Percentiles rank a stretch among this genome's conserved stretches.
These are phyloP conservation scores for Colletotrichum trifolii DNA, from an alignment of 2,329 filamentous ascomycete species.

Conservation along the genomic window DNA sequence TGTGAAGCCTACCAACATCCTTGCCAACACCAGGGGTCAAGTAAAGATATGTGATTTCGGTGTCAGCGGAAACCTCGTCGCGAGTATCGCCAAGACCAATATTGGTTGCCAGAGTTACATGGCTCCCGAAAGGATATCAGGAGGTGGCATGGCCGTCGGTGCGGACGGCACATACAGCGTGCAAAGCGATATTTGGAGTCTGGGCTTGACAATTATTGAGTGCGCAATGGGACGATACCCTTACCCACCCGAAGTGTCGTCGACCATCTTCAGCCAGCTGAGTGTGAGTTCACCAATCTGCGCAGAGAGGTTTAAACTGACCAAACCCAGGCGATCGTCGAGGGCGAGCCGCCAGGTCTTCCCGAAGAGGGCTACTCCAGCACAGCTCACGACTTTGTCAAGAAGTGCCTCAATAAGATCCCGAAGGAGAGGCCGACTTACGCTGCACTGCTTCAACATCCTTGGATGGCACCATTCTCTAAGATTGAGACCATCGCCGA, in stretches of 20 bases:
- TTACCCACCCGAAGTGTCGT: slow-evolving; percentile 96
- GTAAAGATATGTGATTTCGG: slow-evolving; percentile 99
- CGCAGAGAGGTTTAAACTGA: slow-evolving; percentile 37
- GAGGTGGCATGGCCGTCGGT: slow-evolving; percentile 80
- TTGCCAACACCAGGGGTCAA: slow-evolving; percentile 89
- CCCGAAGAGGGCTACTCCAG: slow-evolving; percentile 83
- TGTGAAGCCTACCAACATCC: slow-evolving; percentile 98
- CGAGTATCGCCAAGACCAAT: slow-evolving; percentile 97
- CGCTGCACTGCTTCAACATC: slow-evolving; percentile 86
- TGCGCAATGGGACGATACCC: slow-evolving; percentile 95
- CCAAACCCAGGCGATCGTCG: slow-evolving; percentile 84
- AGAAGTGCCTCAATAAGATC: slow-evolving; percentile 90
- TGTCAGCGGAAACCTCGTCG: slow-evolving; percentile 94
- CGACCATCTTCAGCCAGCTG: slow-evolving; percentile 97
- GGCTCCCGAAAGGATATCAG: slow-evolving; percentile 95
- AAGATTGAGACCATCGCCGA: slow-evolving; percentile 81
- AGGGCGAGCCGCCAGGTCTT: slow-evolving; percentile 92
- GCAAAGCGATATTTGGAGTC: slow-evolving; percentile 97
- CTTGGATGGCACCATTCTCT: slow-evolving; percentile 83
- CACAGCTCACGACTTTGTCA: slow-evolving; percentile 86
- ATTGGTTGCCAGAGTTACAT: slow-evolving; percentile 99
- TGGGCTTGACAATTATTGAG: slow-evolving; percentile 94
- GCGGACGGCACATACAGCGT: slow-evolving; percentile 93
- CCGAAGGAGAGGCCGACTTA: slow-evolving; percentile 95
- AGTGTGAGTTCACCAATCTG: slow-evolving; percentile 73